These are phyloP conservation scores for Fusarium irregulare DNA, from an alignment of 2,329 filamentous ascomycete species.

Conservation along the genomic window DNA sequence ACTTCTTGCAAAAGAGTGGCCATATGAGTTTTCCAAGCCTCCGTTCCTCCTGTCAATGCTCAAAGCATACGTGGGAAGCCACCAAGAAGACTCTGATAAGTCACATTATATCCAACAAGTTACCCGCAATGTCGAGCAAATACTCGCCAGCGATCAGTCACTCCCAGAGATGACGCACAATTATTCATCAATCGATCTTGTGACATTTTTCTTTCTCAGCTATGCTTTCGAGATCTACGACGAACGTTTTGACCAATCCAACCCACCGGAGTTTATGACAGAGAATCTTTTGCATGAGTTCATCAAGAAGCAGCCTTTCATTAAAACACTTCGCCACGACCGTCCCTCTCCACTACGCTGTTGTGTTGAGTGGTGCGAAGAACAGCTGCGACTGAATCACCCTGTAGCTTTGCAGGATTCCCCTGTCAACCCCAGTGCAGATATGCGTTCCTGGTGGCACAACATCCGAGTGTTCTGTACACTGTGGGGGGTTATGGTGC, in stretches of 20 bases:
- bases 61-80: constrained; percentile 29
- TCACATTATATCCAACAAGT: constrained; percentile 8
- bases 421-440: constrained; percentile 12
- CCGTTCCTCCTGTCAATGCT: constrained; percentile 38
- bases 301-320: constrained; percentile 36
- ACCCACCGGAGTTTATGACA: constrained; percentile 10
- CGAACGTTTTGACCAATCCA: constrained; percentile 9
- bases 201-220: constrained; percentile 37
- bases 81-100: constrained; percentile 16
- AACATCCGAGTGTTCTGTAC: constrained; percentile 43
- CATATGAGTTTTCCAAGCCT: neutral
- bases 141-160: constrained; percentile 17
- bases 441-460: constrained; percentile 35
- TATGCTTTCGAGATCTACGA: constrained; percentile 39
- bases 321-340: constrained; percentile 4
- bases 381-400: constrained; percentile 28
- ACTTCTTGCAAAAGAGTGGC: constrained; percentile 21
- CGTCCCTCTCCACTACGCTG: constrained; percentile 20
- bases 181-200: constrained; percentile 38
- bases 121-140: constrained; percentile 8
- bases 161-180: constrained; percentile 21
- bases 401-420: constrained; percentile 30
- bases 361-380: constrained; percentile 40
- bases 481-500: constrained; percentile 39
- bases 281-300: constrained; percentile 38